phyloP scores from a whole-genome alignment of 192 early-diverging fungal genomes.

The Gaertneriomyces semiglobifer region DNA sequence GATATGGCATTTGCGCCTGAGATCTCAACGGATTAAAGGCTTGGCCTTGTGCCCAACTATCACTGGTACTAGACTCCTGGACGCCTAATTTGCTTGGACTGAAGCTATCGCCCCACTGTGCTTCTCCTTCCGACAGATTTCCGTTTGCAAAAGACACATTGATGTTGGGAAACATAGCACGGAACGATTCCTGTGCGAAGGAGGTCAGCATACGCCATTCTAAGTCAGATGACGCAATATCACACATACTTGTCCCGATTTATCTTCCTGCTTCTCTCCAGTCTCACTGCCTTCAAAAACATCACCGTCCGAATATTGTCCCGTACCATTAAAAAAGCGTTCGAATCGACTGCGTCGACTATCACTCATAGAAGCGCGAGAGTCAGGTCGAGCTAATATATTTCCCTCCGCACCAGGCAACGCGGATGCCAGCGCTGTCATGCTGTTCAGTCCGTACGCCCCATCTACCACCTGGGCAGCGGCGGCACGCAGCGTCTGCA shows the following conservation, averaged over 20 bases:
- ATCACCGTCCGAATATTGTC: constrained; percentile 6
- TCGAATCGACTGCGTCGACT: constrained; percentile 26
- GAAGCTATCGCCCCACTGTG: constrained; percentile 39
- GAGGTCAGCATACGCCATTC: no score
- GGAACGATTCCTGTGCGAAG: constrained; percentile 30
- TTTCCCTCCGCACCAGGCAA: constrained; percentile 8
- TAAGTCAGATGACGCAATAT: no score
- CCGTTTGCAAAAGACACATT: constrained; percentile 37
- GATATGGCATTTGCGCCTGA: not conserved
- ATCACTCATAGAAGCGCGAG: constrained; percentile 10
- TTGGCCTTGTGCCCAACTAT: constrained; percentile 21
- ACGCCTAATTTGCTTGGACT: constrained; percentile 34
- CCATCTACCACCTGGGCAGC: constrained; percentile 1
- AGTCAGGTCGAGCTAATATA: constrained; percentile 5
- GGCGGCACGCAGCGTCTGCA: constrained; percentile 4
- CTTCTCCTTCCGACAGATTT: constrained; percentile 29
- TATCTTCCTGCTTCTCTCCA: not conserved
- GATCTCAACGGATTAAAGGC: not conserved
- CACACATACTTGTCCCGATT: not conserved
- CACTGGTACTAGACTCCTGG: constrained; percentile 12
- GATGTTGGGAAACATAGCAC: constrained; percentile 39
- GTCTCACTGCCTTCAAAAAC: not conserved
- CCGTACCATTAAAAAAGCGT: constrained; percentile 22
- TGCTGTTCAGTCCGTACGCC: not conserved
- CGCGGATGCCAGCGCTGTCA: not conserved